Conservation (phyloP, 176 grass and related monocot genomes). For the Hyparrhenia diplandra region DNA sequence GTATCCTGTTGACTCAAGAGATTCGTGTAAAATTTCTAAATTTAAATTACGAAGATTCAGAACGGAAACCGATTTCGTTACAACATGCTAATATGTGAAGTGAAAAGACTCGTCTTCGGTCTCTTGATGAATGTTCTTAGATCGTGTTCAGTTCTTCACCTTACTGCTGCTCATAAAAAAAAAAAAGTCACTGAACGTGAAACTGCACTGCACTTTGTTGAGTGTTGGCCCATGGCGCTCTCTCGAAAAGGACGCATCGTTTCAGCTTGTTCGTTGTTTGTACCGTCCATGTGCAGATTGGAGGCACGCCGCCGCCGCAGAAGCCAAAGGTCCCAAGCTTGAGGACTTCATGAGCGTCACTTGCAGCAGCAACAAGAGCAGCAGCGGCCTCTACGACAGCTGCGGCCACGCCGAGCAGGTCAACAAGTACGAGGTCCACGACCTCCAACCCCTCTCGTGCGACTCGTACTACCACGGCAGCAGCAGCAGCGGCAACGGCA, state of each 20-base stretch:
- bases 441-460: conserved; percentile 16
- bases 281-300: conserved; percentile 47
- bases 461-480: conserved; percentile 38
- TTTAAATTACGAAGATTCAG: neutral
- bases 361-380: conserved; percentile 28
- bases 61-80: neutral
- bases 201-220: neutral
- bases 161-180: neutral
- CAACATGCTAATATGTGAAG: neutral
- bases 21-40: neutral
- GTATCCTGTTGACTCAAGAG: neutral
- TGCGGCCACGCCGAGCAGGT: conserved; percentile 11
- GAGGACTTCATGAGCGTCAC: conserved; percentile 68
- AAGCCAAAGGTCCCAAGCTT: conserved; percentile 62
- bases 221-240: neutral
- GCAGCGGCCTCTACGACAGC: conserved; percentile 35
- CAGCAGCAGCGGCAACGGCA: conserved; percentile 18
- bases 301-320: conserved; percentile 44
- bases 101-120: neutral
- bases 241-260: neutral
- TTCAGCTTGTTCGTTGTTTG: neutral
- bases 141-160: neutral
- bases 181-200: neutral
- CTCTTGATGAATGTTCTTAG: neutral
- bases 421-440: conserved; percentile 20